Conservation (phyloP, 352 stramenopile genomes). For the Aphanomyces euteiches region DNA sequence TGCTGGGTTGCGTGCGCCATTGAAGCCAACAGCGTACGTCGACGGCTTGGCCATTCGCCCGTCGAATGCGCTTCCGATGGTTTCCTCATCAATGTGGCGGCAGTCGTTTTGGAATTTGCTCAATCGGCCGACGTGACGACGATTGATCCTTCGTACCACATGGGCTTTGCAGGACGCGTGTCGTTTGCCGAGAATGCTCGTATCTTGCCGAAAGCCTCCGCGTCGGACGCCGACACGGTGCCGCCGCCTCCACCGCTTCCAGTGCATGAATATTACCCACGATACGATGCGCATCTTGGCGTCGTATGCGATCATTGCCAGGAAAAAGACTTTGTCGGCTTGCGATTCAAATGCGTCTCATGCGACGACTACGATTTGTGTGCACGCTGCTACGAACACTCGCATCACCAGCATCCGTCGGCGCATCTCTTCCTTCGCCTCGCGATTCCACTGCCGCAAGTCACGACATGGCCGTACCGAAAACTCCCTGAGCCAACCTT, state of each 20-base stretch:
- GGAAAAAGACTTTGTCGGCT: conserved; percentile 46
- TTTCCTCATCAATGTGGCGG: conserved; percentile 64
- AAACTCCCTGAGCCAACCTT: conserved; percentile 37
- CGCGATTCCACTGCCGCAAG: conserved; percentile 57
- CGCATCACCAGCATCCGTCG: conserved; percentile 42
- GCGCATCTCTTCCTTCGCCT: conserved; percentile 67
- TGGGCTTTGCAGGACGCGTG: conserved; percentile 33
- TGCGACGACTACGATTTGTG: conserved; percentile 74
- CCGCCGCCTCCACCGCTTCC: not conserved
- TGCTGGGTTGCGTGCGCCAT: conserved; percentile 51
- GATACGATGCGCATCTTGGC: conserved; percentile 48
- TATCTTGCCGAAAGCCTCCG: conserved; percentile 37
- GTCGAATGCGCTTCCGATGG: conserved; percentile 50
- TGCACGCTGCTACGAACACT: conserved; percentile 52
- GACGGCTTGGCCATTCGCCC: conserved; percentile 39
- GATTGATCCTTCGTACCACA: conserved; percentile 57
- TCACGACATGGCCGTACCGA: conserved; percentile 52
- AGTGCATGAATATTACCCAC: conserved; percentile 48
- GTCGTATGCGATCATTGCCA: conserved; percentile 71
- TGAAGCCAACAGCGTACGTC: conserved; percentile 45
- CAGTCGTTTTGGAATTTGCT: conserved; percentile 41
- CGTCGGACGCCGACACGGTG: not conserved
- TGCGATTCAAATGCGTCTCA: conserved; percentile 70
- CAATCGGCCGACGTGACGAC: conserved; percentile 34
- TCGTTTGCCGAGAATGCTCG: conserved; percentile 29